Base-by-base conservation (phyloP, 176 grass and related monocot species). In the Miscanthus lutarioriparius region DNA sequence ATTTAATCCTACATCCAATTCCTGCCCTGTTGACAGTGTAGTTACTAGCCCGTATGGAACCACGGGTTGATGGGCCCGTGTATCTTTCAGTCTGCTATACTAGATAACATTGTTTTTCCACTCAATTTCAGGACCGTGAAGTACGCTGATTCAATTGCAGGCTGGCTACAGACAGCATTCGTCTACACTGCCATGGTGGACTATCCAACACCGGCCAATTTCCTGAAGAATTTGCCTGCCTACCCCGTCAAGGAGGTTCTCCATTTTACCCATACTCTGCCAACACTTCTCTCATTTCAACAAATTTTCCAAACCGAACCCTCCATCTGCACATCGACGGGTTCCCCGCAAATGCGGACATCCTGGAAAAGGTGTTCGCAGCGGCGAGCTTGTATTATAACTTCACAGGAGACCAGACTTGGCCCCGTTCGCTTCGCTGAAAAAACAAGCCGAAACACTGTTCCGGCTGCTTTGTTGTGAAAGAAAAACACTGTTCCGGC, bases 311-410 rank as follows among this genome's bases (percentile, higher is more conserved):
- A 85, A 85, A 72, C 38, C 4, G 67, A 80, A 48, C 2, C n/a
- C 8, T 65, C 28, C 54, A 11, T 14, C 28, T 58, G 53, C 1
- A 58, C 38, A 98, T 94, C 35, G 89, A 96, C 4, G 75, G 80
- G 26, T 89, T 96, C 37, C 83, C 93, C 6, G n/a, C 72, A 27
- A 90, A 75, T 5, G 54, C 64, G 13, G 84, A 89, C 77, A 79
- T 68, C 23, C 40, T 98, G 12, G 83, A 77, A 44, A 98, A 95
- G 73, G 93, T 82, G 15, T 88, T 95, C 0, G 67, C 93, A 51
- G 96, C 91, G 0, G 96, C 93, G 44, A 96, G 43, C 59, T 39
- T 96, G 41, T 99, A 91, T 59, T 99, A 99, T 71, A 99, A 99
- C 75, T 94, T 91, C 80, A 85, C 93, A 10, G 87, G 96, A 35